Conservation (phyloP, 345 rosid genomes). For the Populus euphratica region DNA sequence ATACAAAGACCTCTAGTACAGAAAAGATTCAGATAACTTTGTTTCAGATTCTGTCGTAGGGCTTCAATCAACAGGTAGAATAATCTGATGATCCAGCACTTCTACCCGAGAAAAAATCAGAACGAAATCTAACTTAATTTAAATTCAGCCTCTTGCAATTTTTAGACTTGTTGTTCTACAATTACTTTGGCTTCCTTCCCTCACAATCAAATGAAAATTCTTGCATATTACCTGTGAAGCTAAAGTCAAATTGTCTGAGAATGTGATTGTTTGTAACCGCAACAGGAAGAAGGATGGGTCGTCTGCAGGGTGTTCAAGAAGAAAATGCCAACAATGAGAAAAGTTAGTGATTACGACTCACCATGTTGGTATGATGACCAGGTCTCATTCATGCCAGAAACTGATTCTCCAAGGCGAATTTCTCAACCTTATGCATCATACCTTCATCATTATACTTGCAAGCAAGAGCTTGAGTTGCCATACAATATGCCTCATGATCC, state of each 20-base stretch:
- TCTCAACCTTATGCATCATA: constrained; percentile 47
- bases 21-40: background rate
- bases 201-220: background rate
- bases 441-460: constrained; percentile 61
- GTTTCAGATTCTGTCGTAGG: background rate
- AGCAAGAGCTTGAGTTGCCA: constrained; percentile 72
- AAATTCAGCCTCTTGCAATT: background rate
- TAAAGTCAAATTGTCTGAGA: background rate
- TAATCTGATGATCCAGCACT: background rate
- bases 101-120: background rate
- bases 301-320: constrained; percentile 98
- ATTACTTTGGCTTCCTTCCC: background rate
- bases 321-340: constrained; percentile 56
- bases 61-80: no score
- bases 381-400: constrained; percentile 63
- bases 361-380: constrained; percentile 89
- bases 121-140: background rate
- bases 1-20: background rate
- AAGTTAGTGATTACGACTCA: constrained; percentile 48
- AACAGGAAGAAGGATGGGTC: constrained; percentile 86
- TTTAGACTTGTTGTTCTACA: background rate
- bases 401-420: constrained; percentile 54
- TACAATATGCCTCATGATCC: constrained; percentile 47
- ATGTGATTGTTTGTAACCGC: background rate
- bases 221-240: background rate